phyloP scores from a whole-genome alignment of 495 filamentous ascomycete species.

The Tuber indicum region DNA sequence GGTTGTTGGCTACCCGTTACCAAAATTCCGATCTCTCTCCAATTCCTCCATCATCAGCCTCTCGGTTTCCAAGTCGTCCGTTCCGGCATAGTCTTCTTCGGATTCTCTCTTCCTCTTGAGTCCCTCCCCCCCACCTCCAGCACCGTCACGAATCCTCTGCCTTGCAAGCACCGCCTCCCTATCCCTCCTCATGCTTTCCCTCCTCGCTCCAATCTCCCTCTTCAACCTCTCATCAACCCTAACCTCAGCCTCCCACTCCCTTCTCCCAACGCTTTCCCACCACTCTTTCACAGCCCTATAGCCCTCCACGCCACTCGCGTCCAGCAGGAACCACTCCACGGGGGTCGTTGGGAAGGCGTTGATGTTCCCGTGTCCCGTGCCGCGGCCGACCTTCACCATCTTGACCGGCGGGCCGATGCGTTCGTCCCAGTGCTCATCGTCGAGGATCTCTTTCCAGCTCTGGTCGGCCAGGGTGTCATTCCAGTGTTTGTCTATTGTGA shows the following conservation, averaged over 20 bases:
- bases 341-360: constrained; percentile 1
- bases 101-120: not conserved
- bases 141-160: not conserved
- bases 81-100: not conserved
- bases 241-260: not conserved
- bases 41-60: not conserved
- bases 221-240: not conserved
- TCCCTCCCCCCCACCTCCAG: not conserved
- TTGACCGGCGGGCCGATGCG: constrained; percentile 12
- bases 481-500: constrained; percentile 16
- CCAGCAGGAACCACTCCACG: constrained; percentile 19
- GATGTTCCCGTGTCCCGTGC: constrained; percentile 16
- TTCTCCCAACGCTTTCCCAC: constrained; percentile 10
- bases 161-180: not conserved
- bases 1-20: not conserved
- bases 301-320: constrained; percentile 14
- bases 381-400: not conserved
- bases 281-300: constrained; percentile 18
- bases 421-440: constrained; percentile 17
- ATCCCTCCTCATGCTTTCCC: not conserved
- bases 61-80: constrained; percentile 2
- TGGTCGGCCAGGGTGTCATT: constrained; percentile 17
- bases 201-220: not conserved
- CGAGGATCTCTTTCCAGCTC: not conserved
- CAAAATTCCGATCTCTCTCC: not conserved